A percentile compares a stretch with the other conserved stretches of the same genome.
Conservation (phyloP, 2,329 filamentous ascomycete genomes). For the Setomelanomma holmii region DNA sequence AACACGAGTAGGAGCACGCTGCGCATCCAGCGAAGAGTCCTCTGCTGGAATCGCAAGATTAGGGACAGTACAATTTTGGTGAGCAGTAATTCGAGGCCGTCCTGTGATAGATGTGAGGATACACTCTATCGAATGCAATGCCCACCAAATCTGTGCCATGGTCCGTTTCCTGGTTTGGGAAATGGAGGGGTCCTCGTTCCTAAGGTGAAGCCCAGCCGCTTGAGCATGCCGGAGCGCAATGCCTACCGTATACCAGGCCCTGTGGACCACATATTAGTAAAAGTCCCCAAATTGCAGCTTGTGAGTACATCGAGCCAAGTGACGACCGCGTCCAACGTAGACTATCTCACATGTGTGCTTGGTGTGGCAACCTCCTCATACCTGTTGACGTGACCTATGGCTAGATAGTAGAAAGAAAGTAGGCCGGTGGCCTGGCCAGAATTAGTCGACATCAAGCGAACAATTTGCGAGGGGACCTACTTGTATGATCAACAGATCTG, state of each 20-base stretch:
- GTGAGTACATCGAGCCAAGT: background rate
- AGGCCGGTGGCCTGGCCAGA: slow-evolving; percentile 21
- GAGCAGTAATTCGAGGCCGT: slow-evolving; percentile 43
- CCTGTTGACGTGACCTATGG: slow-evolving; percentile 33
- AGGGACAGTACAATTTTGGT: slow-evolving; percentile 42
- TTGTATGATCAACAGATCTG: slow-evolving; percentile 48
- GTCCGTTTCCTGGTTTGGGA: slow-evolving; percentile 38
- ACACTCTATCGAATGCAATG: slow-evolving; percentile 48
- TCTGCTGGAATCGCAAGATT: slow-evolving; percentile 21
- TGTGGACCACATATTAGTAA: background rate
- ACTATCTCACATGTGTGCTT: slow-evolving; percentile 5
- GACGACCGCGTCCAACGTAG: slow-evolving; percentile 4
- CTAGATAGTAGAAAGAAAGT: slow-evolving; percentile 33
- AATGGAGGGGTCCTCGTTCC: slow-evolving; percentile 39
- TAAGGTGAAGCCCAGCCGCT: slow-evolving; percentile 48
- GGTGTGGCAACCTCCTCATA: background rate
- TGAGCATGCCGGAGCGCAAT: slow-evolving; percentile 46
- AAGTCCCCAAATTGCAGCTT: background rate
- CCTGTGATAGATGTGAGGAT: slow-evolving; percentile 49
- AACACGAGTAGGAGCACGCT: too few relatives aligned
- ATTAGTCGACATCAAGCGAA: slow-evolving; percentile 24
- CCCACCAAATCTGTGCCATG: slow-evolving; percentile 50
- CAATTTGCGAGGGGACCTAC: slow-evolving; percentile 26
- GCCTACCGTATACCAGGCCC: slow-evolving; percentile 47
- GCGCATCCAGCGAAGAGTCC: too few relatives aligned